These are phyloP conservation scores for Cardamine resedifolia DNA, from an alignment of 345 rosid genomes.

Conservation along the genomic window DNA sequence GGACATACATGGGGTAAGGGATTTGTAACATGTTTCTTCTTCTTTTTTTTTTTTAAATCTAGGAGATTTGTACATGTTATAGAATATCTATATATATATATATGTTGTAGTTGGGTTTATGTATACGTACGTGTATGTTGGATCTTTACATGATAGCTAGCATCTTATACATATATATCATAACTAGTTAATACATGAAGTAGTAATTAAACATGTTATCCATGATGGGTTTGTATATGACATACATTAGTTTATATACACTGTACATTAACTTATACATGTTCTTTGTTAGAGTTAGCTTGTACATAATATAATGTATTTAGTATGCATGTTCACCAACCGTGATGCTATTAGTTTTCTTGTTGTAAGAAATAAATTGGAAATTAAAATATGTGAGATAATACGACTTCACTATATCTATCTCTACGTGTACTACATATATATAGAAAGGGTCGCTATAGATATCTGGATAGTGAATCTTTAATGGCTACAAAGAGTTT, in stretches of 20 bases:
- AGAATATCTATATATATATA: not conserved
- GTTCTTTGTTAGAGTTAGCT: not conserved
- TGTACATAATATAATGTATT: not conserved
- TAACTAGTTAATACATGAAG: not conserved
- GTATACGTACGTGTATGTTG: not conserved
- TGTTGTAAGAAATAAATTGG: not conserved
- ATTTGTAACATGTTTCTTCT: too few relatives aligned
- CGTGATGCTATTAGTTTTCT: slow-evolving; percentile 7
- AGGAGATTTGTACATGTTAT: not conserved
- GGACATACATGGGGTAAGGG: not conserved
- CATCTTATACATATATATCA: not conserved
- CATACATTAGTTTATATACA: not conserved
- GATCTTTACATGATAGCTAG: not conserved
- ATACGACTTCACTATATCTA: not conserved
- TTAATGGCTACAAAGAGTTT: slow-evolving; percentile 33
- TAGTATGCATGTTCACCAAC: not conserved
- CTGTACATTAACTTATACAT: not conserved
- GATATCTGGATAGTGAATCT: slow-evolving; percentile 5
- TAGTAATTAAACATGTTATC: not conserved
- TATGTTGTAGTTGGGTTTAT: not conserved
- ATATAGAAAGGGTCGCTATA: slow-evolving; percentile 15
- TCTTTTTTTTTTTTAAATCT: too few relatives aligned
- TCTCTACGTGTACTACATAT: not conserved
- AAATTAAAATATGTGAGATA: not conserved
- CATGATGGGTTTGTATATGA: not conserved